Evolutionary conservation across 441 rosid species (phyloP), one percentile per base, ranked within the genome.

Genomic region (Omphalea diandra): DNA sequence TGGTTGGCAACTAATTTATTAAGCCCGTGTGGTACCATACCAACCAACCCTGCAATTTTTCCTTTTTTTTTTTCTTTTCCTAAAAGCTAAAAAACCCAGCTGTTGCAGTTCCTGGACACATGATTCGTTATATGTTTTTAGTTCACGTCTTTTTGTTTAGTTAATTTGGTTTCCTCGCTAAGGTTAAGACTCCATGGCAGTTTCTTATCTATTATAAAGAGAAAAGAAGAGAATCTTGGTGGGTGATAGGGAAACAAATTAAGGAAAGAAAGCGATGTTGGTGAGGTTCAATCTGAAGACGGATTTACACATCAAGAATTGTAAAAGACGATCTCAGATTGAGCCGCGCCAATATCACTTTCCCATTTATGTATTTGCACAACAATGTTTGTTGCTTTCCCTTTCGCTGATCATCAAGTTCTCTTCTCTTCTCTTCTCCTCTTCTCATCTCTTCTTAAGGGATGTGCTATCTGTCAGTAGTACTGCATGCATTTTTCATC

Each of bases 271-370:
- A 84, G 94, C 88, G 94, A 89, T 89, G 52, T 89, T 89, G 94
- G 94, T 89, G 91, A 72, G 94, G 94, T 88, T 88, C 94, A 88
- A 88, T 88, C 91, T 77, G 94, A 88, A 78, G 91, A 85, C 89
- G 87, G 81, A 84, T 84, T 86, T 88, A 83, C 85, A 57, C 7
- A 46, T 32, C 20, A 22, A 31, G 40, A 27, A 55, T 65, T 44
- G 89, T 86, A 83, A 81, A 83, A 69, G 75, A 73, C 87, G 89
- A 85, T 89, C 95, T 89, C 92, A 78, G 95, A 89, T 89, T 89
- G 92, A 89, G 95, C 95, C 95, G 95, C 92, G 96, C 96, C 96
- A 90, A 90, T 90, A 90, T 90, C 96, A 90, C 96, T 86, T 86
- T 79, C 41, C 22, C 14, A 9, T 40, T 1, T 27, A 7, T 20